Base-by-base conservation (phyloP, 2,329 filamentous ascomycete genomes). In the Akanthomyces muscarius region DNA sequence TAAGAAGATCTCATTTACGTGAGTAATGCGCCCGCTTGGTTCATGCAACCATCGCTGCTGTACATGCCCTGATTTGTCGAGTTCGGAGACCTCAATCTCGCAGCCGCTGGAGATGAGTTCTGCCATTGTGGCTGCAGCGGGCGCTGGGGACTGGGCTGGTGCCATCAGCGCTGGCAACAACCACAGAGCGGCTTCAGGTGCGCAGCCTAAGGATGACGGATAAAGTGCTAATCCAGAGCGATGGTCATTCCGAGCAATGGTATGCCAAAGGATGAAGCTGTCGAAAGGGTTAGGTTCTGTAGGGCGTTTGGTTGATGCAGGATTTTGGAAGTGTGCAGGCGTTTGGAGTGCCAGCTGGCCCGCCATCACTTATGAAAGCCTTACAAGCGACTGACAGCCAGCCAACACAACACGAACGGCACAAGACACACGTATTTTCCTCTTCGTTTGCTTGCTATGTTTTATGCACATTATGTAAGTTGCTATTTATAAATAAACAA, bases 1-100 rank as follows among this genome's bases (percentile, higher is more conserved):
- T 18, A 10, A 21, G 3, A 14, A 41, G 11, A 41, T 10, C 5
- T 2, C 4, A 47, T 57, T 59, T 70, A 76, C 74, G 5, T 66
- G 66, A n/a, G 70, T 59, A 18, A 73, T 66, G 23, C 64, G 62
- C 23, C 71, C 69, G 44, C 66, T 68, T 4, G 68, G 61, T 0
- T 66, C 67, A 28, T 77, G 75, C 10, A 70, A 65, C 76, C 76
- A 79, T 36, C 68, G 68, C 18, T 72, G 70, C 23, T 73, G 70
- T 10, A 75, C 61, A 38, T 75, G 70, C 5, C 75, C 77, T 0
- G 75, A 73, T 57, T 72, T 77, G 65, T 78, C 77, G 2, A 76
- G 70, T 65, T 79, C 77, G 1, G 68, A 45, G 3, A 79, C 67
- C 30, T 76, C 71, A 13, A 58, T 33, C 3, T 63, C 48, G 16